Evolutionary conservation across 345 rosid species (phyloP).

Genomic region (Euphorbia tirucalli): DNA sequence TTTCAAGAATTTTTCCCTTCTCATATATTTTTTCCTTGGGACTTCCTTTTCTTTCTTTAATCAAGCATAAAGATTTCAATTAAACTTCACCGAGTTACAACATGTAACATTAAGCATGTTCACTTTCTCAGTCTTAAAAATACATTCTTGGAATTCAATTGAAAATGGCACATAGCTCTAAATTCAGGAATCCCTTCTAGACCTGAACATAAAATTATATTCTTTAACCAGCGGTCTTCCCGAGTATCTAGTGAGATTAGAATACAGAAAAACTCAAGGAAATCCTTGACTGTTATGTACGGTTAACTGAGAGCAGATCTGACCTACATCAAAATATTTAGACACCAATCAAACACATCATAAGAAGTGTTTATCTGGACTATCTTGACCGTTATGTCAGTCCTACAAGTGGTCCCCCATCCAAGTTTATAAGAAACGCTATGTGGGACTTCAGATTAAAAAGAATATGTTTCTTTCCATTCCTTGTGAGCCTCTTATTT

Average conservation of each 20-base stretch:
- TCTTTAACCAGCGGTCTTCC: background rate
- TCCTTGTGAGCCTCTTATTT: background rate
- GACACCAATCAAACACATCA: background rate
- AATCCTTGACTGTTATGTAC: too few relatives aligned
- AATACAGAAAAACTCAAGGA: too few relatives aligned
- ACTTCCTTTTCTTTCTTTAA: background rate
- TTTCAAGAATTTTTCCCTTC: background rate
- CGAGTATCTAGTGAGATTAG: background rate
- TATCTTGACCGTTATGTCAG: background rate
- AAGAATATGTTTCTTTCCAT: conserved; percentile 2
- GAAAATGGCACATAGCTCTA: background rate
- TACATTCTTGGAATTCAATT: too few relatives aligned
- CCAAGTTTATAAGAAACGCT: background rate
- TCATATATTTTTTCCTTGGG: too few relatives aligned
- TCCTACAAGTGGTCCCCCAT: background rate
- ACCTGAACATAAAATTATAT: background rate
- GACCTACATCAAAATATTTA: background rate
- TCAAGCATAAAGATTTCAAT: background rate
- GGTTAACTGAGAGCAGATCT: background rate
- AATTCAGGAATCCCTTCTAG: background rate
- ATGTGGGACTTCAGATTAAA: conserved; percentile 1
- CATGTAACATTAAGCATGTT: background rate
- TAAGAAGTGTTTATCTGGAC: background rate
- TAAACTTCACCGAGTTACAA: too few relatives aligned
- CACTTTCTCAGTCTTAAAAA: background rate